Base-by-base conservation (phyloP, 768 basidiomycete genomes). In the Mycena haematopus region DNA sequence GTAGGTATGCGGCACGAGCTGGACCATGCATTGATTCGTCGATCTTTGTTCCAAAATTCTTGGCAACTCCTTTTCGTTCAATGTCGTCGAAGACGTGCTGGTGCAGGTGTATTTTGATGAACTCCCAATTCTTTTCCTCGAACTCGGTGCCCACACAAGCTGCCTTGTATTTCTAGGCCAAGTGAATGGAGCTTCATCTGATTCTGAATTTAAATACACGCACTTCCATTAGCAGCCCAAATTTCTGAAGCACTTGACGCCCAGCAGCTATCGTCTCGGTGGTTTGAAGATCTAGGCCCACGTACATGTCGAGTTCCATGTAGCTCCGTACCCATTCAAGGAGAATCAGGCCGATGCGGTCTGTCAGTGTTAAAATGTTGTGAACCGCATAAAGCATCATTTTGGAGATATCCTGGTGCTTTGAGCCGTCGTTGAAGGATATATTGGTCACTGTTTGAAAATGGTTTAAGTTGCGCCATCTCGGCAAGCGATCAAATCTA, bases 331-430 rank as follows among this genome's bases (percentile, higher is more conserved):
- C 22, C 5, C 19, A 9, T 25, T 19, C n/a, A 3, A 59, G 40
- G 2, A 59, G 31, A 0, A 27, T 7, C 6, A 59, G 27, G 21
- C 38, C 58, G 1, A 45, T 1, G 29, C 29, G 29, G 9, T 31
- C 29, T 24, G 7, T 5, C 3, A 44, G 29, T 3, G 25, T 44
- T 11, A 59, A 22, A 21, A 76, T 52, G 56, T 73, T 57, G 29
- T 74, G 70, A 0, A 64, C 51, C 9, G 70, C 72, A 66, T 70
- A 75, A 1, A 79, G 31, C 8, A 77, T 63, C 36, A 74, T 60
- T 68, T 76, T 78, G n/a, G 71, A 62, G 7, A 79, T 68, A 58
- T 80, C 77, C 40, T 73, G 69, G 52, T 71, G 71, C 54, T 80
- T 80, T 17, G 68, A 66, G 1, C 73, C 76, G 65, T 81, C 75